Evolutionary conservation across 495 filamentous ascomycete species (phyloP).

Genomic region (Baudoinia panamericana): DNA sequence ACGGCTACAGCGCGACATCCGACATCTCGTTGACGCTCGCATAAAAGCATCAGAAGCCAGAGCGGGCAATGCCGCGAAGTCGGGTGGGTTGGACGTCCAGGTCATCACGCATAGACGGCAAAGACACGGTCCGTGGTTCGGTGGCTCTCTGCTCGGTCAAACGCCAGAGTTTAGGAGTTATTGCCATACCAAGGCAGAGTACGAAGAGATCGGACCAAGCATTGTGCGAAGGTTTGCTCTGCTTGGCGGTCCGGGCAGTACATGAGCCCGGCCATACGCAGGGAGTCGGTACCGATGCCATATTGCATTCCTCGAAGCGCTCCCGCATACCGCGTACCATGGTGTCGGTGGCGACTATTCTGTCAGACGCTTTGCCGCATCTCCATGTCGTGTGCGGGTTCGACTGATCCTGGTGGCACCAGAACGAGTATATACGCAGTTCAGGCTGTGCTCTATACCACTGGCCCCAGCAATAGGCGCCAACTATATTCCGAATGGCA

Average conservation of each 20-base stretch:
- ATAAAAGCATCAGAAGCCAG: conserved; percentile 82
- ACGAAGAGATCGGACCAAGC: conserved; percentile 86
- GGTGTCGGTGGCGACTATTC: no score
- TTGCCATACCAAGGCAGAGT: conserved; percentile 94
- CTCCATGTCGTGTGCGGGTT: no score
- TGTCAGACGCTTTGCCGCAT: no score
- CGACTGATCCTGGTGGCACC: no score
- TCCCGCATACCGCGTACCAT: no score
- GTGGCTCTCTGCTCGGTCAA: conserved; percentile 87
- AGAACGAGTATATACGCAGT: no score
- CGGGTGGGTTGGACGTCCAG: conserved; percentile 82
- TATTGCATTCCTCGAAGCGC: no score
- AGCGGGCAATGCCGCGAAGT: conserved; percentile 61
- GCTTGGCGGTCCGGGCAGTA: conserved; percentile 73
- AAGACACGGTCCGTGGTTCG: conserved; percentile 95
- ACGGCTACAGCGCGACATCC: conserved; percentile 89
- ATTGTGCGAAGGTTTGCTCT: conserved; percentile 93
- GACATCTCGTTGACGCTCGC: conserved; percentile 82
- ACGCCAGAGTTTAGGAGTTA: conserved; percentile 98
- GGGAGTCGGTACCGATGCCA: no score
- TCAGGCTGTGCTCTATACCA: no score
- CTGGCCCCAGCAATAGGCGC: no score
- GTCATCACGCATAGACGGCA: conserved; percentile 95
- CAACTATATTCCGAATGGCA: no score
- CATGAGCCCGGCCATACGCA: no score